Base-by-base conservation (phyloP, 2,329 filamentous ascomycete species). In the Penicillium polonicum region DNA sequence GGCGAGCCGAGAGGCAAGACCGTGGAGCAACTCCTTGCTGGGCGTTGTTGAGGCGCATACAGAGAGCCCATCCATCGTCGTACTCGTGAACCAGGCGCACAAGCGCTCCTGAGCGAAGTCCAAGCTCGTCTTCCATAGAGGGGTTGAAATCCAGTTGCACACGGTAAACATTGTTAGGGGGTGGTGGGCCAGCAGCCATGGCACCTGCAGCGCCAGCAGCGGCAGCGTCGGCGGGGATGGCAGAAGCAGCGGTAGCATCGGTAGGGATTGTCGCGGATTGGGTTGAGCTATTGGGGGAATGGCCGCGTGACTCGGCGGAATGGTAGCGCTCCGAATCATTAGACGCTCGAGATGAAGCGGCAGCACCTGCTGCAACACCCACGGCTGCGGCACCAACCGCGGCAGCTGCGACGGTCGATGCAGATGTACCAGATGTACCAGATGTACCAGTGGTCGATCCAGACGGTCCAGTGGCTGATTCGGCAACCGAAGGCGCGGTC, bases 51-150 rank as follows among this genome's bases (percentile, higher is more conserved):
- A 97, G 87, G 64, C 88, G 89, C 66, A 92, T 89, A 76, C 92
- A 97, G 55, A 97, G 90, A 70, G 92, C 91, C 94, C 94, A 99
- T 69, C 94, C 94, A 77, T 99, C 94, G 72, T 99, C 94, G 69
- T 97, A 99, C 76, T 96, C 92, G 71, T 97, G 93, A 52, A 97
- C 81, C 63, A 99, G 80, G 63, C 93, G 85, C 50, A 97, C 91
- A 48, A 99, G 82, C 61, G 95, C 88, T 52, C 94, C 94, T 57
- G 88, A 85, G 61, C 81, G 84, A 44, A 99, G 82, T 61, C 86
- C 89, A 70, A 99, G 81, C 76, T 99, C 94, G 71, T 99, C 94
- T 6, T 91, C 89, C 82, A 97, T 88, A 4, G 90, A 93, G 27
- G 94, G 92, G 73, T 86, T 89, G 76, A 97, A 99, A 74, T 97